Evolutionary conservation across 306 rosid species (phyloP).

Genomic region (Neltuma alba): DNA sequence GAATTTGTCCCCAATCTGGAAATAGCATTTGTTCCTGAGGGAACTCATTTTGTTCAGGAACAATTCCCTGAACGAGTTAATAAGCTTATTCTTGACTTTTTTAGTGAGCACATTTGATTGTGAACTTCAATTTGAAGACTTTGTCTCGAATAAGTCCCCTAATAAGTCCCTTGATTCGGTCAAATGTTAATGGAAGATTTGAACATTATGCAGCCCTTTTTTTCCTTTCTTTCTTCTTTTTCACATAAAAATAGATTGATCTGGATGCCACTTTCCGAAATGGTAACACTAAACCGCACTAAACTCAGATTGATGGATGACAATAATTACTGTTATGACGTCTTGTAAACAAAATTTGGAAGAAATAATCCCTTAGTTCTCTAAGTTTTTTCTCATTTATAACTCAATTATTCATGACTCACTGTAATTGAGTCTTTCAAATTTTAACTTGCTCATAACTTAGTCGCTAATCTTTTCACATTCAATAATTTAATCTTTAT

Average conservation of each 20-base stretch:
- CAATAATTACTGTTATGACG: no score
- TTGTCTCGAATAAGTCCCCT: neutral
- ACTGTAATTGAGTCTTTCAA: no score
- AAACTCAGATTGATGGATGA: no score
- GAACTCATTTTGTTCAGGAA: conserved; percentile 70
- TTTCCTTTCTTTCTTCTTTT: neutral
- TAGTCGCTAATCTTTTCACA: no score
- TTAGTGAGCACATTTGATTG: conserved; percentile 39
- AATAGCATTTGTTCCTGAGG: conserved; percentile 48
- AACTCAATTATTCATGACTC: no score
- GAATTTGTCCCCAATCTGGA: conserved; percentile 47
- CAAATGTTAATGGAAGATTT: neutral
- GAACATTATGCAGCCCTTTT: neutral
- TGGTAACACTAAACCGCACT: no score
- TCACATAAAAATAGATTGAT: neutral
- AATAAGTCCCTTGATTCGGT: neutral
- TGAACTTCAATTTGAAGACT: neutral
- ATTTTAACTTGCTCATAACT: no score
- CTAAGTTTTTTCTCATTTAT: no score
- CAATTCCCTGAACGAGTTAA: conserved; percentile 62
- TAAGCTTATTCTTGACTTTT: conserved; percentile 51
- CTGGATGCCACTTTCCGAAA: neutral
- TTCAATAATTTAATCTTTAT: no score
- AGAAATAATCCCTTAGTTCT: no score
- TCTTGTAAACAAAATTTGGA: no score